These are phyloP conservation scores for Didymella segeticola DNA, from an alignment of 2,329 filamentous ascomycete genomes.

Conservation along the genomic window DNA sequence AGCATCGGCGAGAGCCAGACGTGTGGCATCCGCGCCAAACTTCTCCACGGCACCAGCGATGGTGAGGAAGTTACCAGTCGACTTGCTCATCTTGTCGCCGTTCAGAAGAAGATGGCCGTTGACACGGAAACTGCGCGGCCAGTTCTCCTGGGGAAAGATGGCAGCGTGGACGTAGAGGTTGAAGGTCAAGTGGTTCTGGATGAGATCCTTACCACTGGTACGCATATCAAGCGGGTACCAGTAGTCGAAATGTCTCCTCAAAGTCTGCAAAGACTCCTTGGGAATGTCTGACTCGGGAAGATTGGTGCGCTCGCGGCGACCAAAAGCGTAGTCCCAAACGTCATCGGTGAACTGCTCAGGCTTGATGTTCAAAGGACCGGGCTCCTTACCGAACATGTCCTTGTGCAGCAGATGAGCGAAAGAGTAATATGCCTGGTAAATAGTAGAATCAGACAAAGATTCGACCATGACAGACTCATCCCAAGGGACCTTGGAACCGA, in stretches of 20 bases:
- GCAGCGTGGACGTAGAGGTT: constrained; percentile 93
- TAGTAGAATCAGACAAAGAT: constrained; percentile 86
- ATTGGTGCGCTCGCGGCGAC: constrained; percentile 72
- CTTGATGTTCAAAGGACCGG: constrained; percentile 58
- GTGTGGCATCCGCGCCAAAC: constrained; percentile 90
- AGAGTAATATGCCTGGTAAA: constrained; percentile 81
- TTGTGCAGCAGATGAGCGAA: constrained; percentile 72
- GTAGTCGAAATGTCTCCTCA: constrained; percentile 94
- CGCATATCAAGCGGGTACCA: constrained; percentile 93
- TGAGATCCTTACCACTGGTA: constrained; percentile 78
- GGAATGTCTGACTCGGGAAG: constrained; percentile 75
- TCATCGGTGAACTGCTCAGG: constrained; percentile 92
- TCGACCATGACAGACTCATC: constrained; percentile 90
- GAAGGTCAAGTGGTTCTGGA: constrained; percentile 89
- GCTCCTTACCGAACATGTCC: constrained; percentile 78
- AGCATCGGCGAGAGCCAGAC: constrained; percentile 91
- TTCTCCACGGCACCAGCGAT: constrained; percentile 85
- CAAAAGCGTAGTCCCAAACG: constrained; percentile 96
- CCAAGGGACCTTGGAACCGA: constrained; percentile 95
- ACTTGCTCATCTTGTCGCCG: constrained; percentile 98
- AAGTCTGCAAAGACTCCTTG: constrained; percentile 73
- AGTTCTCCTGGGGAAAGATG: constrained; percentile 85
- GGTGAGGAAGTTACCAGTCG: constrained; percentile 96
- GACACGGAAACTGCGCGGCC: constrained; percentile 83
- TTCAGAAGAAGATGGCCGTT: constrained; percentile 96